Evolutionary conservation across 2,329 filamentous ascomycete species (phyloP), one percentile per base, ranked within the genome.

Genomic region (Calonectria pseudoreteaudii): DNA sequence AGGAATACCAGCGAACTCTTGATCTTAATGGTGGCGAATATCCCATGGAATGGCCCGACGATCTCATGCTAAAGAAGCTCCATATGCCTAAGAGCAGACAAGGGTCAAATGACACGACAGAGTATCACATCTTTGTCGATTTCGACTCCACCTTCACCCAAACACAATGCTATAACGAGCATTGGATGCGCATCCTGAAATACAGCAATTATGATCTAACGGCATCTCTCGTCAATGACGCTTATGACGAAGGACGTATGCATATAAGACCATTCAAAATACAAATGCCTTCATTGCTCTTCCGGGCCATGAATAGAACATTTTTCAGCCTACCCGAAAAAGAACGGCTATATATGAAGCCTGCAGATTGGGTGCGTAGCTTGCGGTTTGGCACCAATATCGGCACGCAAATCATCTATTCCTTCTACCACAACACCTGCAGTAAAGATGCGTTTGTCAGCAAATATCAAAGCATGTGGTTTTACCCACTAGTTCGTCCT

Each of bases 81-180:
- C 75, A 72, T 7, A 28, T 74, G 1, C 78, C 81, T 0, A 77
- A 70, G 13, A 65, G 70, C 7, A 75, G 73, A 23, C 38, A 44
- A 23, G 47, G 44, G 8, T 41, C 53, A 4, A 60, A 72, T 23
- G 76, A 79, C 23, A 58, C 58, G 11, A 77, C 76, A 1, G 76
- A 79, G 52, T 76, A 67, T 52, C 75, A 77, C 26, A 64, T 79
- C 18, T 38, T 73, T 0, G 75, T 77, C 14, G 77, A 79, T 31
- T 72, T 75, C 13, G 77, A 79, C 11, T 75, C 73, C 13, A 85
- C 88, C 58, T 91, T 89, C 76, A 89, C 91, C 75, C 76, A 75
- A 9, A 83, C 86, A 49, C 88, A 90, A 76, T 88, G 88, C 10
- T 79, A 88, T 2, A 79, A 82, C 4, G 88, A 90, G 75, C 82